Evolutionary conservation across 805 yeast genomes (phyloP), one percentile per base, ranked within the genome.

Genomic region (Lipomyces chichibuensis): DNA sequence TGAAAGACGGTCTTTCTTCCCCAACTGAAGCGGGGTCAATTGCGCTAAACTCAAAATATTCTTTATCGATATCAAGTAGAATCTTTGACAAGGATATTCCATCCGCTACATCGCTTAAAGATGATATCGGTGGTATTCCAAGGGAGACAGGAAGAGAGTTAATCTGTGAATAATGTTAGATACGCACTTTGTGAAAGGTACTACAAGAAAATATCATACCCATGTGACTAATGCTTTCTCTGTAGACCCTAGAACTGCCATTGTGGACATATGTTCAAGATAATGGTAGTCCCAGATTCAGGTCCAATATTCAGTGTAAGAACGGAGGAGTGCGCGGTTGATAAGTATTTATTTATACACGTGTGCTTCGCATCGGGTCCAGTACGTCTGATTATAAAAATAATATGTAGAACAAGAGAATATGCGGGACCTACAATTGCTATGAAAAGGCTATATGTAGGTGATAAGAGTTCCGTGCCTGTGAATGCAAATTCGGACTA

Each of bases 21-120:
- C 17, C 51, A 25, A 14, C 33, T 43, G 9, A n/a, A 4, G 65
- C 8, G 20, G 65, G 33, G 2, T 20, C 64, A 23, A 66, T 58
- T 6, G 43, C 51, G 23, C 57, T 49, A 20, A 64, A 35, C 8
- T 54, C 39, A 56, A 68, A 68, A 17, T 29, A 23, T 17, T 53
- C 63, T 6, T 55, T 39, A 27, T 65, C 64, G 17, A 66, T n/a
- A 13, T 23, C 20, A n/a, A 17, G 27, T 4, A 68, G 62, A 14
- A 68, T 68, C 46, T 53, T 39, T 4, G 71, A 68, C 20, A 66
- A 33, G 6, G 43, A 25, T 35, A 46, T 53, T 33, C 71, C 71
- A 27, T 57, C 59, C 9, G 71, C 62, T 23, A 67, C 58, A 4
- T 13, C 49, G 17, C 60, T 3, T 23, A 65, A 23, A 6, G 64